Percentiles rank a stretch among this genome's conserved stretches.
Conservation (phyloP, 768 basidiomycete genomes). For the Saitozyma podzolica region DNA sequence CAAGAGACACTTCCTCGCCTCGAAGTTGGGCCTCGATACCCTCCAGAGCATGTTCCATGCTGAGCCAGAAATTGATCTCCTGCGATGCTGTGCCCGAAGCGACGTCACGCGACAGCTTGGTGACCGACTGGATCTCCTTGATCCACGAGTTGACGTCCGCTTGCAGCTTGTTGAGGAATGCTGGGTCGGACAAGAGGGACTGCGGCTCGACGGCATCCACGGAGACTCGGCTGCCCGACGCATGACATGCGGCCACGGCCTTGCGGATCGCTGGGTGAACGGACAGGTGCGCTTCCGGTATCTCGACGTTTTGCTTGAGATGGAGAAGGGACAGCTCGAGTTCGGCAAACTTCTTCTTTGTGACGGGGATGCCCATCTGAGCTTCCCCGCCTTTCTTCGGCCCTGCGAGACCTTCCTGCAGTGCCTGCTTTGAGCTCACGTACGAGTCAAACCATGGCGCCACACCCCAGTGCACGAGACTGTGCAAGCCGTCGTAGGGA, state of each 20-base stretch:
- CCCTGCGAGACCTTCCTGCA: slow-evolving; percentile 68
- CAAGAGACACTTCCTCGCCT: slow-evolving; percentile 78
- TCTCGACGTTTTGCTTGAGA: slow-evolving; percentile 98
- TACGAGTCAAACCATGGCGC: slow-evolving; percentile 99
- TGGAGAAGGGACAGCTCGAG: slow-evolving; percentile 91
- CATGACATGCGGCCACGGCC: slow-evolving; percentile 66
- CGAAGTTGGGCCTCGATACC: slow-evolving; percentile 87
- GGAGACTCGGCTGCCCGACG: slow-evolving; percentile 58
- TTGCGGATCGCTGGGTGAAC: slow-evolving; percentile 87
- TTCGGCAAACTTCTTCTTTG: slow-evolving; percentile 99
- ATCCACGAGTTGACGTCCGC: slow-evolving; percentile 96
- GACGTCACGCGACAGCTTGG: slow-evolving; percentile 92
- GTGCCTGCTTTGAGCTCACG: slow-evolving; percentile 73
- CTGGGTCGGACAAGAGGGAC: slow-evolving; percentile 76
- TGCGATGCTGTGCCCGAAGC: slow-evolving; percentile 93
- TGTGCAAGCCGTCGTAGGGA: slow-evolving; percentile 93
- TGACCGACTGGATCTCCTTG: slow-evolving; percentile 94
- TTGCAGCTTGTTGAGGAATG: slow-evolving; percentile 91
- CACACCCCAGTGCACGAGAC: slow-evolving; percentile 89
- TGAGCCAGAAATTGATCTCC: slow-evolving; percentile 99
- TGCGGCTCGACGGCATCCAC: slow-evolving; percentile 75
- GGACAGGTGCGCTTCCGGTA: slow-evolving; percentile 89
- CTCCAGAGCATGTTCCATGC: slow-evolving; percentile 88
- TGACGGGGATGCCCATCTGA: slow-evolving; percentile 77
- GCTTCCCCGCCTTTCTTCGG: slow-evolving; percentile 57